phyloP scores from a whole-genome alignment of 768 basidiomycete genomes.

The Naganishia kalamii region DNA sequence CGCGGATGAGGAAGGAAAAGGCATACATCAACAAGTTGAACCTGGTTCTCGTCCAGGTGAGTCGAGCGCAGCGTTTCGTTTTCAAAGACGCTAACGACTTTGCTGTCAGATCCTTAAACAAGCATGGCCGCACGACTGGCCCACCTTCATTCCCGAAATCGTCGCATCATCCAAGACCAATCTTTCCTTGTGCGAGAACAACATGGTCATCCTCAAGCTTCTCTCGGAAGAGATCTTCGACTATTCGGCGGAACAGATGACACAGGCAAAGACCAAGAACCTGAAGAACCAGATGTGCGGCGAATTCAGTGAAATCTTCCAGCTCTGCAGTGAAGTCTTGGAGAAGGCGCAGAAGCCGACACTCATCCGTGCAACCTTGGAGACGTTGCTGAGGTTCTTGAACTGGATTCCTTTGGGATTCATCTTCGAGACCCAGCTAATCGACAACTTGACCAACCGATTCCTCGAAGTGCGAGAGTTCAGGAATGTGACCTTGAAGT shows the following conservation, averaged over 20 bases:
- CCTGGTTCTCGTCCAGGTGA: conserved; percentile 84
- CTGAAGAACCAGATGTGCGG: conserved; percentile 97
- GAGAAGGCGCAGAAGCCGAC: conserved; percentile 95
- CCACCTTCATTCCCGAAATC: conserved; percentile 91
- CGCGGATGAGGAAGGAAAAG: conserved; percentile 81
- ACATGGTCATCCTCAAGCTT: conserved; percentile 95
- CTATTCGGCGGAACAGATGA: conserved; percentile 97
- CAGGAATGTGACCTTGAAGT: conserved; percentile 93
- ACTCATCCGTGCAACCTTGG: conserved; percentile 86
- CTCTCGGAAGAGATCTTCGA: conserved; percentile 99
- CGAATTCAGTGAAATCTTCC: conserved; percentile 96
- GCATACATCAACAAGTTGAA: conserved; percentile 82
- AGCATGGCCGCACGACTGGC: conserved; percentile 99
- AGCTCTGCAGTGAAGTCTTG: conserved; percentile 89
- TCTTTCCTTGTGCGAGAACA: conserved; percentile 95
- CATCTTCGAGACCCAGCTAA: conserved; percentile 96
- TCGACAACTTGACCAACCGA: conserved; percentile 82
- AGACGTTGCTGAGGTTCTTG: conserved; percentile 88
- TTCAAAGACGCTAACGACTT: not conserved
- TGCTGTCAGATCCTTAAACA: conserved; percentile 82
- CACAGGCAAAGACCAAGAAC: conserved; percentile 92
- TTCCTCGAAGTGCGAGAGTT: conserved; percentile 96
- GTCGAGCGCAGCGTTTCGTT: conserved; percentile 27
- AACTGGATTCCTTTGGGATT: conserved; percentile 99
- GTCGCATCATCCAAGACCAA: conserved; percentile 96